Conservation (phyloP, 305 asterid species). For the Solanum hybrid region DNA sequence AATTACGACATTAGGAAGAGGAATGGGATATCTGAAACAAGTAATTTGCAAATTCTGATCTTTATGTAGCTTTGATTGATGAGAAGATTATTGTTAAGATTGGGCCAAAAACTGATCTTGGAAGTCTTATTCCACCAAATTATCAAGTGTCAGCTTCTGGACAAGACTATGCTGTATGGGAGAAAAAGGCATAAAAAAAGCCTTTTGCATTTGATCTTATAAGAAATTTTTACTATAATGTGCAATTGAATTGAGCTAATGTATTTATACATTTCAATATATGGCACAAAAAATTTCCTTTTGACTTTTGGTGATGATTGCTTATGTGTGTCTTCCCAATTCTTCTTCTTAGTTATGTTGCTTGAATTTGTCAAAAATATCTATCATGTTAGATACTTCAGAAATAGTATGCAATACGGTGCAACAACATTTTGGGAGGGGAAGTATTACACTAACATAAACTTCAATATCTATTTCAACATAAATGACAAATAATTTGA, state of each 20-base stretch:
- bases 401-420: no score
- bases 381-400: no score
- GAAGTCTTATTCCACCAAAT: conserved; percentile 48
- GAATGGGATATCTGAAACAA: conserved; percentile 44
- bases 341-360: neutral
- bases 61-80: conserved; percentile 62
- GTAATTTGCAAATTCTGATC: conserved; percentile 46
- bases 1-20: conserved; percentile 45
- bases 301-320: neutral
- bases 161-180: conserved; percentile 54
- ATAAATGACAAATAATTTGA: neutral
- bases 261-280: neutral
- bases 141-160: conserved; percentile 46
- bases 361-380: no score
- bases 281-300: neutral
- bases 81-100: conserved; percentile 50
- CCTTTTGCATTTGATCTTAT: neutral
- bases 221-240: neutral
- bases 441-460: neutral
- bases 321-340: neutral
- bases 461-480: neutral
- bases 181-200: conserved; percentile 12
- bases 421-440: neutral
- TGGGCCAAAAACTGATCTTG: conserved; percentile 56
- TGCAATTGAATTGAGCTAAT: neutral